Conservation (phyloP, 805 yeast species). For the Candida arabinofermentans region DNA sequence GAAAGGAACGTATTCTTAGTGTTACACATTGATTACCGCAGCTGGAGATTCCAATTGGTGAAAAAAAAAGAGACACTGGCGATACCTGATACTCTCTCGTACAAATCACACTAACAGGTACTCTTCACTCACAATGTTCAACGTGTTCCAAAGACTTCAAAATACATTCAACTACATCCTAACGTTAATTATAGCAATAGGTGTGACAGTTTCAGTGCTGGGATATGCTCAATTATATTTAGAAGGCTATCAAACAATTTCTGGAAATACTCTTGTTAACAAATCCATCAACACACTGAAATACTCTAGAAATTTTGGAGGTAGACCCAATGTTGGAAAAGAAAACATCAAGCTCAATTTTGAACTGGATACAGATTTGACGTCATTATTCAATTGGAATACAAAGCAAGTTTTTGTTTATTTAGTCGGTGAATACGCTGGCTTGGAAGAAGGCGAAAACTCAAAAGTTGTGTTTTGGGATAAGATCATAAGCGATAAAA, state of each 20-base stretch:
- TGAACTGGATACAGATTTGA: constrained; percentile 69
- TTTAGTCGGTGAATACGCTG: constrained; percentile 77
- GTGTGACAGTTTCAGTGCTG: constrained; percentile 43
- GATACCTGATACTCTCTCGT: no score
- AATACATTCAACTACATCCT: constrained; percentile 49
- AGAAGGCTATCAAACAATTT: constrained; percentile 41
- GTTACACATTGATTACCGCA: no score
- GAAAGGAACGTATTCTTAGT: no score
- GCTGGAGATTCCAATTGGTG: no score
- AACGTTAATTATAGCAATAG: constrained; percentile 45
- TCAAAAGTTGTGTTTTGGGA: constrained; percentile 86
- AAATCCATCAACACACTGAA: constrained; percentile 21
- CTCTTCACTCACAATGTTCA: constrained; percentile 15
- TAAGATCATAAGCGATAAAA: constrained; percentile 57
- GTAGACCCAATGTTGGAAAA: constrained; percentile 60
- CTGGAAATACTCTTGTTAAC: constrained; percentile 19
- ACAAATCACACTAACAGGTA: no score
- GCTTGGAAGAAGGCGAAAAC: constrained; percentile 34
- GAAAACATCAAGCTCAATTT: constrained; percentile 72
- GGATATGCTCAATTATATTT: constrained; percentile 46
- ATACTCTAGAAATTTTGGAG: constrained; percentile 44
- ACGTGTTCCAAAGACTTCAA: constrained; percentile 34
- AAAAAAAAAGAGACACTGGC: no score
- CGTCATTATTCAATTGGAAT: constrained; percentile 90
- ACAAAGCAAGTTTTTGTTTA: constrained; percentile 95